A percentile compares a stretch with the other conserved stretches of the same genome.
Conservation (phyloP, 495 filamentous ascomycete genomes). For the Penicillium flavigenum region DNA sequence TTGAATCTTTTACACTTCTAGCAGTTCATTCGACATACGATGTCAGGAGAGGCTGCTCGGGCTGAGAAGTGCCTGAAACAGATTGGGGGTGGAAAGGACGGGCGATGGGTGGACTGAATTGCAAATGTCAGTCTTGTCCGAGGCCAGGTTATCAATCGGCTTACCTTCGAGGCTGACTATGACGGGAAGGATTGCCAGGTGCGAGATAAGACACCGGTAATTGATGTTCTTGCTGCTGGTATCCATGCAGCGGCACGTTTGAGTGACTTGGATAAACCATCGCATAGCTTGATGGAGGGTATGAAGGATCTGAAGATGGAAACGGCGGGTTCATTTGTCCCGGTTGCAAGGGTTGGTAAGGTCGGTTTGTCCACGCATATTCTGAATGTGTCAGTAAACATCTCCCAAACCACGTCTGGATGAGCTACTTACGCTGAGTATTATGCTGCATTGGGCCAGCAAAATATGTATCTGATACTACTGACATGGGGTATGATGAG, state of each 20-base stretch:
- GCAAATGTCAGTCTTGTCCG: background rate
- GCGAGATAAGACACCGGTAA: constrained; percentile 21
- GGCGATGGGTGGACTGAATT: constrained; percentile 20
- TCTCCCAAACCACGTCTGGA: background rate
- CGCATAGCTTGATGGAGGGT: constrained; percentile 19
- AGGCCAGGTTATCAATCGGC: background rate
- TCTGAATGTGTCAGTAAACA: constrained; percentile 20
- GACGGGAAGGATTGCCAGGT: constrained; percentile 17
- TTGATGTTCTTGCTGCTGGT: constrained; percentile 17
- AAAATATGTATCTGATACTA: constrained; percentile 28
- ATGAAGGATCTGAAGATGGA: constrained; percentile 19
- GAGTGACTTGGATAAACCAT: constrained; percentile 20
- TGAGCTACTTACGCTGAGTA: constrained; percentile 21
- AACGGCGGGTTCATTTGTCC: constrained; percentile 23
- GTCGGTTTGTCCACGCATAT: constrained; percentile 29
- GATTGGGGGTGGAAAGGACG: constrained; percentile 22
- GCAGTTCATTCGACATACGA: constrained; percentile 21
- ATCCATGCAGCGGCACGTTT: constrained; percentile 11
- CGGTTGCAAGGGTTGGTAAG: constrained; percentile 23
- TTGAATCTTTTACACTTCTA: background rate
- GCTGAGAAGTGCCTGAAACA: constrained; percentile 5
- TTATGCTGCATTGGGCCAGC: constrained; percentile 32
- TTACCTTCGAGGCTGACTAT: constrained; percentile 24
- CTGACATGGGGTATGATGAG: constrained; percentile 29
- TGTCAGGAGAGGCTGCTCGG: constrained; percentile 24